Evolutionary conservation across 2,329 filamentous ascomycete species (phyloP), one percentile per base, ranked within the genome.

Genomic region (Ophiocordyceps sinensis): DNA sequence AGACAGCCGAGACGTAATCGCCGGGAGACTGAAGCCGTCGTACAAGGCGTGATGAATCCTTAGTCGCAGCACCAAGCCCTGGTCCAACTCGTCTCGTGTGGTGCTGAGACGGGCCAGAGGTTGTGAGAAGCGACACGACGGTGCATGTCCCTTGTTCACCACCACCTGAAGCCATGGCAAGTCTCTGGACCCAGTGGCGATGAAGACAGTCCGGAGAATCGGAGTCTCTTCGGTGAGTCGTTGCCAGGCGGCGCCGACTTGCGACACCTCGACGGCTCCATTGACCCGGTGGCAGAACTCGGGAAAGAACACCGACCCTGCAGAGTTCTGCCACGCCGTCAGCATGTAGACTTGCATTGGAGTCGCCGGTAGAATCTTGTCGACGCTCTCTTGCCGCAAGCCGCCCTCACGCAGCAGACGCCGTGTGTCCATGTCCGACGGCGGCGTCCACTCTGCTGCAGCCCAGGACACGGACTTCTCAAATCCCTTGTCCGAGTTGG

Each of bases 1-100:
- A 21, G 49, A 46, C 10, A 51, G 39, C 13, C 57, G 53, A 2
- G 68, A 54, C 19, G 86, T 63, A 6, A 94, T 61, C 1, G 70
- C 55, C 1, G 79, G 74, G 5, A 95, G 64, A 50, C 84, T 91
- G 44, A 93, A 70, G 6, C 80, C 87, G 56, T 95, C 89, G 53
- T 95, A 96, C 0, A 95, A 66, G 0, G 84, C 83, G 56, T 96
- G 88, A 47, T 94, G 87, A 5, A 95, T 79, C 23, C 67, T 67
- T 5, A 86, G 64, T 2, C 71, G 61, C 4, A 77, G 41, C 0
- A 46, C 34, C 50, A 47, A 44, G 0, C 49, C 46, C 0, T 46
- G 32, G 0, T 46, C 42, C 4, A 47, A 43, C 21, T 28, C 26
- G 10, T 45, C 36, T 3, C 41, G 40, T 10, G 39, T 34, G 0